Evolutionary conservation across 352 stramenopile species (phyloP), one percentile per base, ranked within the genome.

Genomic region (Pythium phragmiticola): DNA sequence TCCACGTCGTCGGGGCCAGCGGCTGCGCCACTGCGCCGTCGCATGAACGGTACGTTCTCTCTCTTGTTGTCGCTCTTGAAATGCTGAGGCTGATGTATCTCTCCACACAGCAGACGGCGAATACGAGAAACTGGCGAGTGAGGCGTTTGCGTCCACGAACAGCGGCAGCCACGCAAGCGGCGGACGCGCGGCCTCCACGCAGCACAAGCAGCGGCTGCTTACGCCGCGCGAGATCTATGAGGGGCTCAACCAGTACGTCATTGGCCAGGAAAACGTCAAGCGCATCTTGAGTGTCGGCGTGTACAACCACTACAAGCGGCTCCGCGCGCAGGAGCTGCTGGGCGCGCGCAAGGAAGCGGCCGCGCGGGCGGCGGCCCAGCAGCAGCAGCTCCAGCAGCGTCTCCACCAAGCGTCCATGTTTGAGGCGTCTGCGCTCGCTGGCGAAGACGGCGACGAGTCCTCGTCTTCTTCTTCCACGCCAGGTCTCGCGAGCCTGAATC

Each of bases 291-390:
- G 82, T 12, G 96, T 99, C 28, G 95, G 93, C 49, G 95, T 99
- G 42, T 90, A 99, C 78, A 99, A 99, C 80, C 97, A 99, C 82
- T 99, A 99, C 92, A 99, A 99, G 73, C 82, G 96, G 0, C 84
- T 99, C 14, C 78, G 77, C 36, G 80, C 80, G 21, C 58, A 90
- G 30, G 83, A 92, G 70, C 57, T 89, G 52, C 57, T 90, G 33
- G 68, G 69, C 46, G 71, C 82, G 9, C 68, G 61, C 39, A 83
- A 77, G 30, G 78, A 76, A n/a, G 72, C 77, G 13, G 75, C 55
- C 30, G 69, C 67, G 54, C 62, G 60, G 42, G 49, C 51, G 7
- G 56, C 46, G 8, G 45, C 60, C 30, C 69, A 51, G 60, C 77
- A 51, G 56, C 63, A 50, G 65, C 67, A 72, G 45, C 76, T 73